phyloP scores from a whole-genome alignment of 768 basidiomycete genomes.

The Lentinula sp. region DNA sequence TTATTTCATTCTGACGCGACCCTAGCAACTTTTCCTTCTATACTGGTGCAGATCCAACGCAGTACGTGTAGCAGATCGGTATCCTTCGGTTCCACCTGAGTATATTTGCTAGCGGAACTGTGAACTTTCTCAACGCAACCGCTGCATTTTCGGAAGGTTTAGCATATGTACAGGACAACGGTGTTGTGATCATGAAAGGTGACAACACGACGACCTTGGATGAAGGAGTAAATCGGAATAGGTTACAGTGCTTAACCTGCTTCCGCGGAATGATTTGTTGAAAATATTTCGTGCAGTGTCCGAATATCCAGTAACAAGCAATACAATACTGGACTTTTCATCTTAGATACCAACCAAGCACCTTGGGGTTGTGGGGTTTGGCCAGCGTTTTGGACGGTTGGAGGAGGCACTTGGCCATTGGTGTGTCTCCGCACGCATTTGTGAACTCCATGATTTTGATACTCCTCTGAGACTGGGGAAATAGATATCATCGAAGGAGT shows the following conservation, averaged over 20 bases:
- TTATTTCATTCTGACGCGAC: background rate
- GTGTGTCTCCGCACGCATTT: slow-evolving; percentile 31
- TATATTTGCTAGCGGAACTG: slow-evolving; percentile 48
- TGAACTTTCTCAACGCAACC: slow-evolving; percentile 60
- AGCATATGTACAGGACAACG: slow-evolving; percentile 50
- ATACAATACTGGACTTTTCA: slow-evolving; percentile 77
- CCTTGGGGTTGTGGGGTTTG: slow-evolving; percentile 88
- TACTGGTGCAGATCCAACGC: slow-evolving; percentile 57
- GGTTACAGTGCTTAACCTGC: slow-evolving; percentile 30
- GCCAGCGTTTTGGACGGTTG: slow-evolving; percentile 80
- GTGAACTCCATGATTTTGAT: background rate
- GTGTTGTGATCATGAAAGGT: slow-evolving; percentile 69
- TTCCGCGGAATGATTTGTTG: background rate
- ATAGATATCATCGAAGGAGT: slow-evolving; percentile 85
- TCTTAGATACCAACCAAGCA: slow-evolving; percentile 77
- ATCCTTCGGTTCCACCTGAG: slow-evolving; percentile 11
- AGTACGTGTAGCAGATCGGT: slow-evolving; percentile 33
- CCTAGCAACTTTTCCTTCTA: slow-evolving; percentile 55
- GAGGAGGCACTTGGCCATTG: slow-evolving; percentile 54
- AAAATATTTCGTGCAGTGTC: slow-evolving; percentile 40
- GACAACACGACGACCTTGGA: slow-evolving; percentile 58
- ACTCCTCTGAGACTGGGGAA: slow-evolving; percentile 53
- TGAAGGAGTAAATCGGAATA: slow-evolving; percentile 50
- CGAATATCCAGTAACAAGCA: slow-evolving; percentile 61
- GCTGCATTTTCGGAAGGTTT: slow-evolving; percentile 50